Base-by-base conservation (phyloP, 371 early-diverging fungal species). In the Mortierella sp. region DNA sequence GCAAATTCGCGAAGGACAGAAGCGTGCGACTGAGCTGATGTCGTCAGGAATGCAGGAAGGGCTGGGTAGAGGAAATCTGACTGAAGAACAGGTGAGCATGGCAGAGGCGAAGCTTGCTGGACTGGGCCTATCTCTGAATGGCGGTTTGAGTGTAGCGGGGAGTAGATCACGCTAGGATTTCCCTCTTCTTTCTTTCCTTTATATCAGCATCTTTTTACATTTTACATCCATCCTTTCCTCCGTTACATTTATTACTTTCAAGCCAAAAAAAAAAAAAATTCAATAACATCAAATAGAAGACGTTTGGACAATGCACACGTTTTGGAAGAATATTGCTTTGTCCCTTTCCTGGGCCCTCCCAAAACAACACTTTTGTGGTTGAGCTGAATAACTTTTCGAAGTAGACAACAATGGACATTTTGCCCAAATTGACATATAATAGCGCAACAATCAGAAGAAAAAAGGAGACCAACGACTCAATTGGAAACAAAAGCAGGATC, bases 51-150 rank as follows among this genome's bases (percentile, higher is more conserved):
- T 6, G 32, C 61, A 66, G 54, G 66, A 69, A 32, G 78, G 69
- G 37, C 55, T 55, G 40, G 30, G 49, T 40, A 72, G 70, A 66
- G 76, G 73, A n/a, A 67, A 70, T 55, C 57, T 81, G 66, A 81
- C 76, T 20, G 83, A 75, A 30, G 83, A 81, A 61, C 83, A 81
- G 83, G 76, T 81, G 75, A 81, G 83, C 55, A 72, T 73, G 30
- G 83, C 76, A 24, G 83, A 81, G 59, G 83, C 83, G 6, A 81
- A 81, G 52, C 66, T 81, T 62, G 83, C 83, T 32, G 76, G 76
- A n/a, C 65, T 76, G 73, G 83, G 83, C 51, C 30, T 76, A 70
- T 58, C 78, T 30, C 54, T 75, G 76, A 64, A 68, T 51, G 57
- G 70, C 54, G 68, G 60, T 45, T 32, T 54, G 58, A 68, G 64